Percentiles rank a stretch among this genome's conserved stretches.
Evolutionary conservation across 2,329 filamentous ascomycete species (phyloP).

Genomic region (Penicillium nordicum): DNA sequence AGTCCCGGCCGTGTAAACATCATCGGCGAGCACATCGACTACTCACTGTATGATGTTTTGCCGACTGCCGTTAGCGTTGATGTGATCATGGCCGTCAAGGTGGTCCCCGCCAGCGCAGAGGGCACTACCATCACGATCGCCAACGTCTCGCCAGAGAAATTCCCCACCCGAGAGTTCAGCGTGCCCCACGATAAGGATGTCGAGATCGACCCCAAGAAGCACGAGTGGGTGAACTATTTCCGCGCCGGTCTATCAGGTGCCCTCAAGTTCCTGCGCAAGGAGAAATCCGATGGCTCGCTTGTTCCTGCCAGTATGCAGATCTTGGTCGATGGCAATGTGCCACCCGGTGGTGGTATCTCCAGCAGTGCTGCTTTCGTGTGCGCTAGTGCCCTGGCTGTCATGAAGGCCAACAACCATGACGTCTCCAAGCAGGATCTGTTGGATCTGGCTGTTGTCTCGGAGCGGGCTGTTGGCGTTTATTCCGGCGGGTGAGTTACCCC

Average conservation of each 20-base stretch:
- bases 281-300: conserved; percentile 61
- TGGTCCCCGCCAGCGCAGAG: conserved; percentile 41
- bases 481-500: conserved; percentile 70
- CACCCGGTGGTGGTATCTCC: conserved; percentile 84
- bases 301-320: conserved; percentile 77
- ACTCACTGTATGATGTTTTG: conserved; percentile 91
- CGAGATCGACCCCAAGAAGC: conserved; percentile 78
- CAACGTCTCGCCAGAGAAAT: conserved; percentile 74
- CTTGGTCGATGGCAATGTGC: conserved; percentile 86
- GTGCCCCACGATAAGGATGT: conserved; percentile 61
- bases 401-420: conserved; percentile 77
- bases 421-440: conserved; percentile 90
- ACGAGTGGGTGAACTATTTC: conserved; percentile 99
- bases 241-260: conserved; percentile 85
- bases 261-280: conserved; percentile 67
- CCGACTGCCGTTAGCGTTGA: conserved; percentile 95
- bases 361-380: conserved; percentile 94
- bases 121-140: conserved; percentile 69
- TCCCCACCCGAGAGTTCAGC: conserved; percentile 70
- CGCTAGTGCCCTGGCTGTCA: conserved; percentile 80
- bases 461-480: conserved; percentile 92
- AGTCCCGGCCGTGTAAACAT: conserved; percentile 96
- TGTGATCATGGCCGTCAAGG: conserved; percentile 75
- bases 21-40: conserved; percentile 98
- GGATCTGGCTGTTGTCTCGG: conserved; percentile 89